Base-by-base conservation (phyloP, 1,284 basidiomycete species). In the Wallemia hederae region DNA sequence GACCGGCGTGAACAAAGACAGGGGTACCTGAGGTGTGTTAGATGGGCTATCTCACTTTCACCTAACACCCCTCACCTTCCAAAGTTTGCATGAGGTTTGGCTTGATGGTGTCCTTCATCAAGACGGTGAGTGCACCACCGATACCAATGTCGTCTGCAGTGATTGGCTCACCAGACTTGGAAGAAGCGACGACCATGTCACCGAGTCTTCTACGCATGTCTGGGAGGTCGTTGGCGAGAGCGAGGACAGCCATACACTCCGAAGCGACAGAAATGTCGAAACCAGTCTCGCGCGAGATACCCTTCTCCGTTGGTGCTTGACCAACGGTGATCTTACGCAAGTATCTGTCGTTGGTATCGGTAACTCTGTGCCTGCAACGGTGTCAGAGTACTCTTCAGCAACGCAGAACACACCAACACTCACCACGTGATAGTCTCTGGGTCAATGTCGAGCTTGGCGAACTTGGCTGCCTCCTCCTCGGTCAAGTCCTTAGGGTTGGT, bases 61-160 rank as follows among this genome's bases (percentile, higher is more conserved):
- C 24, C 26, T n/a, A n/a, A 56, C 11, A 24, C 61, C 69, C 61
- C 39, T 17, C 11, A 49, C 39, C 79, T 74, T 98, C 88, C 59
- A 98, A 76, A 9, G 92, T 94, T 73, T 98, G 92, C 92, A 98
- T 98, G 65, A 98, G 73, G 69, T 96, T 98, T 24, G 92, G 92
- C 76, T 98, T 98, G 76, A 98, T 92, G 24, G 94, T 88, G 69
- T 98, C 92, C 76, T 97, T 97, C 83, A 98, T 87, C 63, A 98
- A 77, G 59, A 98, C 92, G 17, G 94, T 86, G 63, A 98, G 80
- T 61, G 92, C 92, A 64, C 92, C 92, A 64, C 89, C 85, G 66
- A 87, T 87, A 66, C 92, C 92, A 63, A 98, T 79, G 71, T 98
- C 92, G 70, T 98, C 94, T 24, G 91, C 91, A 27, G 92, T 98